Conservation (phyloP, 345 rosid genomes). For the Aegle marmelos region DNA sequence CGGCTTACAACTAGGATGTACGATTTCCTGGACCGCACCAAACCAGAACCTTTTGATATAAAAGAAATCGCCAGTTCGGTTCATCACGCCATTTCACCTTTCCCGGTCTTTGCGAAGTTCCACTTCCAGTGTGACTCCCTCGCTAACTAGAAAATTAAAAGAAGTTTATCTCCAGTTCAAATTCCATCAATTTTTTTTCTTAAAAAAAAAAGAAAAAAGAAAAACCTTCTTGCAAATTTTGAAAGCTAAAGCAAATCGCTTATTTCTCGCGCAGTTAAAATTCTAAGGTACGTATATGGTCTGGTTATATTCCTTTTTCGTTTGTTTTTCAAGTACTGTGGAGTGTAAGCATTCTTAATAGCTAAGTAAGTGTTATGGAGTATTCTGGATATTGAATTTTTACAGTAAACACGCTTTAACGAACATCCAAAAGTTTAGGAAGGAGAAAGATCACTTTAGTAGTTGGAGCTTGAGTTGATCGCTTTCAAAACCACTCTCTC, state of each 20-base stretch:
- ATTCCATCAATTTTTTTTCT: neutral
- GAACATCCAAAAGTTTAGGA: neutral
- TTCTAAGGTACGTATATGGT: neutral
- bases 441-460: neutral
- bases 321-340: neutral
- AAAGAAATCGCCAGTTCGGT: neutral
- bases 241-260: neutral
- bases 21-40: neutral
- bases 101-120: neutral
- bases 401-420: neutral
- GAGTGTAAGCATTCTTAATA: neutral
- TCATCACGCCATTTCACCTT: neutral
- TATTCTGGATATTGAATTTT: neutral
- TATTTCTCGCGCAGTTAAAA: neutral
- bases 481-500: neutral
- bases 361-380: neutral
- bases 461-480: neutral
- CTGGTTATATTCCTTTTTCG: neutral
- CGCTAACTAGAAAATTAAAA: neutral
- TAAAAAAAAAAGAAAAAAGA: neutral
- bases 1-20: neutral
- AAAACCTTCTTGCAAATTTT: neutral
- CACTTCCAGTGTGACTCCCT: neutral
- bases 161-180: conserved; percentile 1
- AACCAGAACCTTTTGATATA: neutral